These are phyloP conservation scores for Rhodotorula sp. DNA, from an alignment of 1,284 basidiomycete genomes.

Conservation along the genomic window DNA sequence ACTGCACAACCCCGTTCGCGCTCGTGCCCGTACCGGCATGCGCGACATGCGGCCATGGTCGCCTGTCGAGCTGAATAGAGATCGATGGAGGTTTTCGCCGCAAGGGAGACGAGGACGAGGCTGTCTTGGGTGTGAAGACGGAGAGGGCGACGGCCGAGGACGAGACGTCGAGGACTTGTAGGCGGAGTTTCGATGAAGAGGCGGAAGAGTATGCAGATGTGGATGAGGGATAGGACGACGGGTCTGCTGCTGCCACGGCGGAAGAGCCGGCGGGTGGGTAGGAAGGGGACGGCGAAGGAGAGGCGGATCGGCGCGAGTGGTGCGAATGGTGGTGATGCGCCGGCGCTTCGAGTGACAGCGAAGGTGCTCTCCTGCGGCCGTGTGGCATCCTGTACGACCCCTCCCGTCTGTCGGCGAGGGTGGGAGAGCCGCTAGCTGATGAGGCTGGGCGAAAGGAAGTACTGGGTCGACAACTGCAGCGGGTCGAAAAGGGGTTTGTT, in stretches of 20 bases:
- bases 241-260: neutral
- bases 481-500: neutral
- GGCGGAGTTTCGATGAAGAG: slow-evolving; percentile 2
- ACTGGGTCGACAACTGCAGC: neutral
- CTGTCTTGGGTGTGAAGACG: slow-evolving; percentile 14
- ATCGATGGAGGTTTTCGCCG: slow-evolving; percentile 23
- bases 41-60: slow-evolving; percentile 39
- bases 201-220: neutral
- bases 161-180: slow-evolving; percentile 40
- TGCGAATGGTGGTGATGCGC: neutral
- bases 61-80: slow-evolving; percentile 36
- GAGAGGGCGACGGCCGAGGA: slow-evolving; percentile 36
- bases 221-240: neutral
- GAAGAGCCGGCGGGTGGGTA: neutral
- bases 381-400: neutral
- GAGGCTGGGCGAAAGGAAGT: neutral
- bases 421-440: neutral
- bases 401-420: neutral
- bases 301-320: neutral
- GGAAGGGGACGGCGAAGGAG: neutral
- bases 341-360: slow-evolving; percentile 2
- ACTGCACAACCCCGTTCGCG: neutral
- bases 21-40: slow-evolving; percentile 25
- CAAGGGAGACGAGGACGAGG: neutral
- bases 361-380: neutral